Evolutionary conservation across 2,329 filamentous ascomycete species (phyloP).

Genomic region (Ilyonectria mors-panacis): DNA sequence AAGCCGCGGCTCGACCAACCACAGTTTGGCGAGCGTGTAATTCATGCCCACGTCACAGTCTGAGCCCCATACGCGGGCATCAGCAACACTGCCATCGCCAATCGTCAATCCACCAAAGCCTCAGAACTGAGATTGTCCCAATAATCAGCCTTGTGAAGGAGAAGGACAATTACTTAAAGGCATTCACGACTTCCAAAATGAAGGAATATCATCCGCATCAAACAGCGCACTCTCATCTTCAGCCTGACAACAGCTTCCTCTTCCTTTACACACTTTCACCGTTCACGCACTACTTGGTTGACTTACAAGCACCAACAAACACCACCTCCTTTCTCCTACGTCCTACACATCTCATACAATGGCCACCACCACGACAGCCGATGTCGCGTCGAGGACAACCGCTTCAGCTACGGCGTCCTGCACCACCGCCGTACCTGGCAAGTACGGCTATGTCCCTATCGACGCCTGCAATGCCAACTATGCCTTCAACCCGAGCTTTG

Average conservation of each 20-base stretch:
- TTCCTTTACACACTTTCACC: neutral
- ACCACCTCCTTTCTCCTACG: neutral
- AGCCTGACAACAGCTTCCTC: neutral
- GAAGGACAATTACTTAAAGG: slow-evolving; percentile 32
- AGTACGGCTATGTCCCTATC: slow-evolving; percentile 51
- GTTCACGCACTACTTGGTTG: neutral
- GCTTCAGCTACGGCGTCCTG: slow-evolving; percentile 49
- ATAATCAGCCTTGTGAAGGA: slow-evolving; percentile 21
- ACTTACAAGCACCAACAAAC: slow-evolving; percentile 7
- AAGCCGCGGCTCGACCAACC: neutral
- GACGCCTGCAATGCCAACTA: slow-evolving; percentile 54
- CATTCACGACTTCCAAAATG: neutral
- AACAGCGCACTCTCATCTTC: neutral
- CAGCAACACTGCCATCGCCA: slow-evolving; percentile 24
- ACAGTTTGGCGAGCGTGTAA: neutral
- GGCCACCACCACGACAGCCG: slow-evolving; percentile 38
- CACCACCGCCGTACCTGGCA: slow-evolving; percentile 51
- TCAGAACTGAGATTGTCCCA: neutral
- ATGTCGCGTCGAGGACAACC: slow-evolving; percentile 51
- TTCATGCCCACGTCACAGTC: neutral
- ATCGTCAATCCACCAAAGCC: slow-evolving; percentile 5
- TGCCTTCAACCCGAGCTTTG: slow-evolving; percentile 52
- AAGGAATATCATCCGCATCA: slow-evolving; percentile 8
- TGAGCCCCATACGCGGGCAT: neutral
- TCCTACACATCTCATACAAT: slow-evolving; percentile 33